Evolutionary conservation across 2,329 filamentous ascomycete species (phyloP).

Genomic region (Colletotrichum graminicola): DNA sequence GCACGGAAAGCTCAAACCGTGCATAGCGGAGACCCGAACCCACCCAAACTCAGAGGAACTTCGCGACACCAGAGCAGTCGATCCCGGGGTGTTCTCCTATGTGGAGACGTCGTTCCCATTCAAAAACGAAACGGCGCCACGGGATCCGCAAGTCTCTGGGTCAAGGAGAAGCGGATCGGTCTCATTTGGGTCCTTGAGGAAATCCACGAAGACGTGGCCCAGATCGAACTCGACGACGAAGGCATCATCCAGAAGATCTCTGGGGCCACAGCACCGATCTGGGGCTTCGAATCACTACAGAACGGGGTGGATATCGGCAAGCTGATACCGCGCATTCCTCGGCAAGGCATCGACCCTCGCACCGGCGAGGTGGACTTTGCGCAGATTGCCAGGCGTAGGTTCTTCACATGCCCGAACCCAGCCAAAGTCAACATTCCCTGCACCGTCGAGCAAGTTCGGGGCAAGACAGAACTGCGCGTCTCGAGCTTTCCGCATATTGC

Average conservation of each 20-base stretch:
- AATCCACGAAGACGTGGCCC: slow-evolving; percentile 92
- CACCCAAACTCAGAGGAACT: slow-evolving; percentile 65
- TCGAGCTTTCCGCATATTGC: slow-evolving; percentile 98
- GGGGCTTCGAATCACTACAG: slow-evolving; percentile 78
- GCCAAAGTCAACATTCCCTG: slow-evolving; percentile 86
- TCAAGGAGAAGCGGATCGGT: slow-evolving; percentile 95
- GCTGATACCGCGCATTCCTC: slow-evolving; percentile 85
- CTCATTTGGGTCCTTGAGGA: slow-evolving; percentile 98
- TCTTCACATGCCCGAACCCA: slow-evolving; percentile 86
- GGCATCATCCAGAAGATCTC: slow-evolving; percentile 77
- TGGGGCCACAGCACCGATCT: slow-evolving; percentile 88
- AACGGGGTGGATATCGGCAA: slow-evolving; percentile 80
- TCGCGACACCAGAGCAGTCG: slow-evolving; percentile 78
- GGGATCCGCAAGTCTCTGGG: slow-evolving; percentile 95
- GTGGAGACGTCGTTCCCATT: slow-evolving; percentile 98
- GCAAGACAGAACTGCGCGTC: slow-evolving; percentile 79
- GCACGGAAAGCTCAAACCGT: slow-evolving; percentile 74
- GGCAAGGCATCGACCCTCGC: slow-evolving; percentile 77
- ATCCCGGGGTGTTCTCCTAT: slow-evolving; percentile 89
- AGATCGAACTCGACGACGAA: slow-evolving; percentile 81
- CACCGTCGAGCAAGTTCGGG: slow-evolving; percentile 79
- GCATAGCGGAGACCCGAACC: slow-evolving; percentile 67
- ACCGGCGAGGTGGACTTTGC: slow-evolving; percentile 83
- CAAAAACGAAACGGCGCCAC: slow-evolving; percentile 93
- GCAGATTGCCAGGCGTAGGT: slow-evolving; percentile 76